Evolutionary conservation across 2,329 filamentous ascomycete genomes (phyloP).

Genomic region (Colletotrichum siamense): DNA sequence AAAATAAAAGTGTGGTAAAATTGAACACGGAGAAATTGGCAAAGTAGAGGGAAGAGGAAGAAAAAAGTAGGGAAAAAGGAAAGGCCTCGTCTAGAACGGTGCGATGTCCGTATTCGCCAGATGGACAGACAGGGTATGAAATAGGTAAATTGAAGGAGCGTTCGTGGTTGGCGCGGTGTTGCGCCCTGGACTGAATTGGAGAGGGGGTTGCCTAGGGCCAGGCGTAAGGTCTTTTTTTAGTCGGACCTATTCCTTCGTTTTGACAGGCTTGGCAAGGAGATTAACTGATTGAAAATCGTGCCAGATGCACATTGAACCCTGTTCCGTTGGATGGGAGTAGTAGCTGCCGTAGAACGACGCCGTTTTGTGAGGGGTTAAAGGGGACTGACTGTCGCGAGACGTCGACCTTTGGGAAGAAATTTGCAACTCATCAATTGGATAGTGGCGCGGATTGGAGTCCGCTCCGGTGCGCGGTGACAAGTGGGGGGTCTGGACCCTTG

Average conservation of each 20-base stretch:
- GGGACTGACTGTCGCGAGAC: not conserved
- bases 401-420: conserved; percentile 9
- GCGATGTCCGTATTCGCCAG: not conserved
- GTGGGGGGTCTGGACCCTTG: conserved; percentile 21
- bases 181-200: not conserved
- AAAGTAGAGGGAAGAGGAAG: not conserved
- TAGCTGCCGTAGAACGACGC: not conserved
- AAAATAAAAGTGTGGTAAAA: not conserved
- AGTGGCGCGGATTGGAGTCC: conserved; percentile 14
- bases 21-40: not conserved
- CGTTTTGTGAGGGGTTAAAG: conserved; percentile 6
- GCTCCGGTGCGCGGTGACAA: conserved; percentile 14
- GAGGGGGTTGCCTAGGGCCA: not conserved
- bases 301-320: not conserved
- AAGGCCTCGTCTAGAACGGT: not conserved
- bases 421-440: conserved; percentile 18
- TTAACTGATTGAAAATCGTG: not conserved
- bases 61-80: not conserved
- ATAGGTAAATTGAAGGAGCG: not conserved
- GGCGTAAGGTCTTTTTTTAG: not conserved
- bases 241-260: not conserved
- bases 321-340: not conserved
- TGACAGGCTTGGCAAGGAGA: not conserved
- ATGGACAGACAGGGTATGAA: not conserved
- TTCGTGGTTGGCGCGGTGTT: not conserved